Conservation (phyloP, 1,284 basidiomycete species). For the Paramarasmius palmivorus region DNA sequence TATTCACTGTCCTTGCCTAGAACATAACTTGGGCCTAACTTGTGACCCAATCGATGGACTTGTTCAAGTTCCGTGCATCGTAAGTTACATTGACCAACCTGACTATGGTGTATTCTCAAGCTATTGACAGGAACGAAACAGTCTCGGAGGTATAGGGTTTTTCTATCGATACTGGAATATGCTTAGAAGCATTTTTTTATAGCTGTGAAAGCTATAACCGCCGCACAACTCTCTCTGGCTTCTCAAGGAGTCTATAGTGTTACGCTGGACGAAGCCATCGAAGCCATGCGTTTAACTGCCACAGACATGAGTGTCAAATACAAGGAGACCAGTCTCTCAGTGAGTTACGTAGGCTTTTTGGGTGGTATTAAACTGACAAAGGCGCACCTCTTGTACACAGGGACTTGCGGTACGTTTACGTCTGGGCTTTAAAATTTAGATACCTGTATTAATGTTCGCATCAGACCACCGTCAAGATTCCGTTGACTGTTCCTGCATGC, state of each 20-base stretch:
- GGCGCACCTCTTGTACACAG: slow-evolving; percentile 29
- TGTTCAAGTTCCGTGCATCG: slow-evolving; percentile 94
- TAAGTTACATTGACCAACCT: slow-evolving; percentile 37
- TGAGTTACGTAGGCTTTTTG: slow-evolving; percentile 33
- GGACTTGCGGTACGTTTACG: slow-evolving; percentile 60
- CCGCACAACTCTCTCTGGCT: slow-evolving; percentile 93
- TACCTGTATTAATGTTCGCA: slow-evolving; percentile 16
- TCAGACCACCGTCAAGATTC: slow-evolving; percentile 74
- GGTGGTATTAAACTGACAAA: slow-evolving; percentile 1
- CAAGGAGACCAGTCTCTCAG: slow-evolving; percentile 91
- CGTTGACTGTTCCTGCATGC: slow-evolving; percentile 72
- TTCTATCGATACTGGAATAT: slow-evolving; percentile 1
- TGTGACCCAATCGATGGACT: slow-evolving; percentile 93
- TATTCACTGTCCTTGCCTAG: slow-evolving; percentile 32
- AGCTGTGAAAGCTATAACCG: slow-evolving; percentile 89
- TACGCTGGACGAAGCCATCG: slow-evolving; percentile 92
- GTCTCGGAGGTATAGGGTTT: slow-evolving; percentile 68
- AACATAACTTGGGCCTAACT: slow-evolving; percentile 86
- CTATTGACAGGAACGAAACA: slow-evolving; percentile 71
- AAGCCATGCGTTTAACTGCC: slow-evolving; percentile 93
- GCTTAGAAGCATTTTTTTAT: slow-evolving; percentile 10
- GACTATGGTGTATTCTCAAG: background rate
- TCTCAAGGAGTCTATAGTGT: slow-evolving; percentile 86
- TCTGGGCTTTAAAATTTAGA: slow-evolving; percentile 18
- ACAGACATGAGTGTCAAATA: slow-evolving; percentile 87